Evolutionary conservation across 2,329 filamentous ascomycete species (phyloP).

Genomic region (Alternaria brassicae): DNA sequence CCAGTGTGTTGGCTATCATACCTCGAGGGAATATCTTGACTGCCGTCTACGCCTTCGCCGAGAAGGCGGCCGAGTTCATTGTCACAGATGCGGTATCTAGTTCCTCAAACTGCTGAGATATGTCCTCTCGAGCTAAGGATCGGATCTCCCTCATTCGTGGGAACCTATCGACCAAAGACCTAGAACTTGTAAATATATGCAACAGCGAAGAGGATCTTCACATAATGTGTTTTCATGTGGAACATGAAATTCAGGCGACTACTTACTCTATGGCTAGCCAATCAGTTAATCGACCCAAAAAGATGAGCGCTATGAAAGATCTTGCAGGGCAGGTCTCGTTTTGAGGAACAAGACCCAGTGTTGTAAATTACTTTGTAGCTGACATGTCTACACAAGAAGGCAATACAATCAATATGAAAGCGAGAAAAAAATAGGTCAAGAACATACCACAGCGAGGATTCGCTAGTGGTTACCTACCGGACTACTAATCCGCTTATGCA

Average conservation of each 20-base stretch:
- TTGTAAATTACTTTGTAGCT: too few relatives aligned
- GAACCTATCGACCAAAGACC: too few relatives aligned
- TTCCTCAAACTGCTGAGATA: background rate
- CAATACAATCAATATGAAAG: too few relatives aligned
- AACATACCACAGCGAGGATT: too few relatives aligned
- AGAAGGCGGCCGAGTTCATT: constrained; percentile 35
- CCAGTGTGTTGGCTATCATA: constrained; percentile 35
- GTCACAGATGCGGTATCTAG: background rate
- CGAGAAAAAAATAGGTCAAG: too few relatives aligned
- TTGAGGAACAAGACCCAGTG: background rate
- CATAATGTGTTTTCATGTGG: background rate
- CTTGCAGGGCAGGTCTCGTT: background rate
- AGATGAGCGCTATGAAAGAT: background rate
- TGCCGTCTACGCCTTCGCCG: constrained; percentile 35
- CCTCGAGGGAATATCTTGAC: constrained; percentile 28
- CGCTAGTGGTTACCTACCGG: too few relatives aligned
- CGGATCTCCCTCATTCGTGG: background rate
- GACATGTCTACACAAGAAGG: too few relatives aligned
- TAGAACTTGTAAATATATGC: background rate
- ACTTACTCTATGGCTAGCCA: background rate
- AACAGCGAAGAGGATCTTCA: background rate
- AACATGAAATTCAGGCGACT: background rate
- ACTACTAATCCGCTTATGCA: too few relatives aligned
- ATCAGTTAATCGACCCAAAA: background rate
- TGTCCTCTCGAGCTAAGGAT: background rate